phyloP scores from a whole-genome alignment of 768 basidiomycete genomes.

The Lepiota venenata region DNA sequence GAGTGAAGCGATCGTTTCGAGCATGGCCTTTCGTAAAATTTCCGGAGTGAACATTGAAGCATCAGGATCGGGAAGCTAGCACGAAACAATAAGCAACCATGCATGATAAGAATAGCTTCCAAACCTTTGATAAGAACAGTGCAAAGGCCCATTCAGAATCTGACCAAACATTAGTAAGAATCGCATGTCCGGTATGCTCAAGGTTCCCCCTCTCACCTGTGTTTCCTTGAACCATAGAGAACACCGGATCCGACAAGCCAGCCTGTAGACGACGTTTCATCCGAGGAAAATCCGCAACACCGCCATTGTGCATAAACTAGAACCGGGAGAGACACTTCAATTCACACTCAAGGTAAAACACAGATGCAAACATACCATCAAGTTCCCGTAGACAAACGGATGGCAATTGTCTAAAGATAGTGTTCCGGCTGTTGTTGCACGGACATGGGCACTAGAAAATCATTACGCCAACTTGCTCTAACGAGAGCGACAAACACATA shows the following conservation, averaged over 20 bases:
- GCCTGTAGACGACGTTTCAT: conserved; percentile 83
- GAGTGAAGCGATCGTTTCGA: conserved; percentile 77
- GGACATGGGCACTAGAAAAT: conserved; percentile 74
- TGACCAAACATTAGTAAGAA: conserved; percentile 19
- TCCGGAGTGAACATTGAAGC: conserved; percentile 72
- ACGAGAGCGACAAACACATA: conserved; percentile 32
- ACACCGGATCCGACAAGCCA: conserved; percentile 77
- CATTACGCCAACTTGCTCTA: not conserved
- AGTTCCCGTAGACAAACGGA: conserved; percentile 86
- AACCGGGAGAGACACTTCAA: not conserved
- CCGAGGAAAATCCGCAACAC: conserved; percentile 77
- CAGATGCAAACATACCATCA: conserved; percentile 63
- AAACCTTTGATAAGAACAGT: conserved; percentile 79
- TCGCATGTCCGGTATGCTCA: not conserved
- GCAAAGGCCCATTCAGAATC: conserved; percentile 99
- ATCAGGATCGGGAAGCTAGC: conserved; percentile 75
- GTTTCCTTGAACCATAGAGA: conserved; percentile 86
- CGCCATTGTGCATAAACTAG: conserved; percentile 95
- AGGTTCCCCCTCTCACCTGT: conserved; percentile 55
- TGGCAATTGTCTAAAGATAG: conserved; percentile 94
- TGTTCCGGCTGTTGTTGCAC: conserved; percentile 90
- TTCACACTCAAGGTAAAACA: not conserved
- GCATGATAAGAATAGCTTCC: not conserved
- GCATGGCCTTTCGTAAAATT: conserved; percentile 79
- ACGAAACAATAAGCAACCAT: not conserved